These are phyloP conservation scores for Alloteropsis semialata DNA, from an alignment of 176 grass and related monocot genomes.

Conservation along the genomic window DNA sequence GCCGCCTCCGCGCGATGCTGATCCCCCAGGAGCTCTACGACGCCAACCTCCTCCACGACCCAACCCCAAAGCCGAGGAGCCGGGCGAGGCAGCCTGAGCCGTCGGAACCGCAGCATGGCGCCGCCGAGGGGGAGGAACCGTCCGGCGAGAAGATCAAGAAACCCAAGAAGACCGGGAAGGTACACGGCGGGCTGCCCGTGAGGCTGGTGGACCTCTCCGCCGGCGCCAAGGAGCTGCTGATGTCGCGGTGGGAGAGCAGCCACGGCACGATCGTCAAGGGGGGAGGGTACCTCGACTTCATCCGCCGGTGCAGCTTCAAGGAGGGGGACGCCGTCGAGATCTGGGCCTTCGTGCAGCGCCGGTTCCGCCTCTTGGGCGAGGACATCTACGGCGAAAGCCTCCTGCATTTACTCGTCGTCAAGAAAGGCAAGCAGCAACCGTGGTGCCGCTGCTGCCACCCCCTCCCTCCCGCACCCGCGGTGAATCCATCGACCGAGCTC, in stretches of 20 bases:
- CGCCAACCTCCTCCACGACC: background rate
- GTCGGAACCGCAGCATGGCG: background rate
- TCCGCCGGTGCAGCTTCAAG: background rate
- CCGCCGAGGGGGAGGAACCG: background rate
- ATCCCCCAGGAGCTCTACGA: background rate
- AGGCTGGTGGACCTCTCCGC: background rate
- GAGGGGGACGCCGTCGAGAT: background rate
- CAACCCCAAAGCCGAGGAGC: background rate
- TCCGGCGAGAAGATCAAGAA: background rate
- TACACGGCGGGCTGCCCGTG: conserved; percentile 26
- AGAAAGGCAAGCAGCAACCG: background rate
- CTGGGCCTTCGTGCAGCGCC: conserved; percentile 16
- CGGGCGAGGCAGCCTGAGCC: background rate
- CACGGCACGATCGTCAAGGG: conserved; percentile 22
- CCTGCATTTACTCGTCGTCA: conserved; percentile 37
- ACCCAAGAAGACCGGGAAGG: conserved; percentile 7
- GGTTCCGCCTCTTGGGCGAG: background rate
- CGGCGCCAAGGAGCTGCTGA: background rate
- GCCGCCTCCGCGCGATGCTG: conserved; percentile 8
- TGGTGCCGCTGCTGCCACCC: background rate
- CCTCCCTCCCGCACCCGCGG: background rate
- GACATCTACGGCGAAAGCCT: conserved; percentile 36
- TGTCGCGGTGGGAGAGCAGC: conserved; percentile 27
- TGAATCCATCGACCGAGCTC: background rate
- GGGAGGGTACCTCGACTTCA: conserved; percentile 5